A percentile compares a stretch with the other conserved stretches of the same genome.
These are phyloP conservation scores for Ganoderma meredithae DNA, from an alignment of 1,284 basidiomycete genomes.

Conservation along the genomic window DNA sequence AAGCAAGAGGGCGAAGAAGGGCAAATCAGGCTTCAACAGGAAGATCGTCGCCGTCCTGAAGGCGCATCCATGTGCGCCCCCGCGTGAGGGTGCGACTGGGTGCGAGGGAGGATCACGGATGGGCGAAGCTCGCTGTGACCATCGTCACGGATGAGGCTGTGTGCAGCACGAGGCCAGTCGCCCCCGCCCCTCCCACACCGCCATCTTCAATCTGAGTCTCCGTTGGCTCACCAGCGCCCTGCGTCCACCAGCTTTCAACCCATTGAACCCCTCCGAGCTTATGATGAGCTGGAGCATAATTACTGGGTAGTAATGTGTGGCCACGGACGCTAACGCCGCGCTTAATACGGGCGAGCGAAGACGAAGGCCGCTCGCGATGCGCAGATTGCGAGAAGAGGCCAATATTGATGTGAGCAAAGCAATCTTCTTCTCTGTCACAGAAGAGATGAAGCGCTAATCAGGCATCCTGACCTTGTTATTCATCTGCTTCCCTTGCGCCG, in stretches of 20 bases:
- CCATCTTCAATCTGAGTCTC: background rate
- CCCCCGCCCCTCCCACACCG: background rate
- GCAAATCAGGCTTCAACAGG: slow-evolving; percentile 2
- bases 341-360: background rate
- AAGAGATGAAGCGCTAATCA: slow-evolving; percentile 37
- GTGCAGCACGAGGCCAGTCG: slow-evolving; percentile 1
- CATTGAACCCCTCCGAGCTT: background rate
- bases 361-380: slow-evolving; percentile 22
- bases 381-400: slow-evolving; percentile 34
- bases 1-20: background rate
- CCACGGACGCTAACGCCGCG: background rate
- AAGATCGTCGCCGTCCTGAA: slow-evolving; percentile 2
- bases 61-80: slow-evolving; percentile 1
- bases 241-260: background rate
- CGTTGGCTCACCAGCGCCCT: background rate
- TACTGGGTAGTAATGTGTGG: background rate
- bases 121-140: slow-evolving; percentile 4
- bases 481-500: slow-evolving; percentile 13
- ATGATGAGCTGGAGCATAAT: background rate
- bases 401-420: slow-evolving; percentile 32
- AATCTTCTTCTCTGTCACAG: slow-evolving; percentile 33
- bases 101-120: background rate
- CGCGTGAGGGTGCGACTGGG: background rate
- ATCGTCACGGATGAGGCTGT: slow-evolving; percentile 6
- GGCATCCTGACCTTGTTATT: slow-evolving; percentile 17